Conservation (phyloP, 352 stramenopile genomes). For the Thalassiosira hispida region DNA sequence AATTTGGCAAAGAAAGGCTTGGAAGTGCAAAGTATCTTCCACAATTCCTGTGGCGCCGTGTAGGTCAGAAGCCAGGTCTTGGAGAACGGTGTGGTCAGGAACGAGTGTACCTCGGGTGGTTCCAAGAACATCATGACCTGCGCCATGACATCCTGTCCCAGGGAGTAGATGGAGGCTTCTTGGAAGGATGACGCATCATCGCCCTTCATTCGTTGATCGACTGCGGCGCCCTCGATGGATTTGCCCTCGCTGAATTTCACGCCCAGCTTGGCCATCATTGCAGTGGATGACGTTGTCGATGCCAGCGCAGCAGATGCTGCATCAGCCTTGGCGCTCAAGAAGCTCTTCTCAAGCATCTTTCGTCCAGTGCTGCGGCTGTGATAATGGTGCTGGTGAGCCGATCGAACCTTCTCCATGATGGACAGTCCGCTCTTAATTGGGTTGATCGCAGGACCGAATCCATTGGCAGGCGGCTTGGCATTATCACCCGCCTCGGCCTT, state of each 20-base stretch:
- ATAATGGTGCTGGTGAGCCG: slow-evolving; percentile 47
- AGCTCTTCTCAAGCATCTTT: slow-evolving; percentile 55
- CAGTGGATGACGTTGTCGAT: slow-evolving; percentile 23
- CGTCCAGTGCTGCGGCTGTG: slow-evolving; percentile 38
- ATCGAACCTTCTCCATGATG: slow-evolving; percentile 51
- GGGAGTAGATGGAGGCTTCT: slow-evolving; percentile 53
- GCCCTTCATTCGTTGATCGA: slow-evolving; percentile 5
- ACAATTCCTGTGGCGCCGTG: slow-evolving; percentile 70
- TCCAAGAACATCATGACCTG: slow-evolving; percentile 67
- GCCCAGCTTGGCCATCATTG: not conserved
- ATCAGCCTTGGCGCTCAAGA: slow-evolving; percentile 30
- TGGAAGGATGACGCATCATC: not conserved
- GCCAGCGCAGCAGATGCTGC: slow-evolving; percentile 3
- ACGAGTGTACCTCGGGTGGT: slow-evolving; percentile 58
- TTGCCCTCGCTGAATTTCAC: slow-evolving; percentile 11
- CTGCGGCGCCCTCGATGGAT: not conserved
- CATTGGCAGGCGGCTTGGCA: not conserved
- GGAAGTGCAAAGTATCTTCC: slow-evolving; percentile 74
- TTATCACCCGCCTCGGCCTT: not conserved
- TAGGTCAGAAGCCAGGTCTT: slow-evolving; percentile 69
- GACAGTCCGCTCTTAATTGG: slow-evolving; percentile 36
- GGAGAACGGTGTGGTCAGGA: slow-evolving; percentile 72
- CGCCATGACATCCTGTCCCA: slow-evolving; percentile 72
- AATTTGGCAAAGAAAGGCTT: slow-evolving; percentile 74
- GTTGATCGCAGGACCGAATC: slow-evolving; percentile 13